A percentile compares a stretch with the other conserved stretches of the same genome.
Evolutionary conservation across 768 basidiomycete species (phyloP).

Genomic region (Suillus sp.): DNA sequence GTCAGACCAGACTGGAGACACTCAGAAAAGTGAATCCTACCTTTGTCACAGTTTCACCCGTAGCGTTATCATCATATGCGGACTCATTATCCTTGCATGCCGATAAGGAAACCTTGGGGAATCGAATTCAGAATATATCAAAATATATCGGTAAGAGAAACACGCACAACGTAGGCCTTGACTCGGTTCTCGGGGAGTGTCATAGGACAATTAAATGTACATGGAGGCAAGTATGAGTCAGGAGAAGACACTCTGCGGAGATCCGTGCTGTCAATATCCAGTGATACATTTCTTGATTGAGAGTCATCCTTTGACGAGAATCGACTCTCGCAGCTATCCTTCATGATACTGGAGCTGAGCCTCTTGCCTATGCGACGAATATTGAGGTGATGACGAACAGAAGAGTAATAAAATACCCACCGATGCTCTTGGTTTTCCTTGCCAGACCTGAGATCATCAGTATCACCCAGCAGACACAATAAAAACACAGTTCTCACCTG

Average conservation of each 20-base stretch:
- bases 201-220: constrained; percentile 26
- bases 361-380: background rate
- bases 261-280: background rate
- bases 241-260: constrained; percentile 15
- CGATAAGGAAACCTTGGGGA: constrained; percentile 29
- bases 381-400: background rate
- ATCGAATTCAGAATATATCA: constrained; percentile 4
- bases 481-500: background rate
- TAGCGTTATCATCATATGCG: constrained; percentile 25
- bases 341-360: background rate
- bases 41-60: constrained; percentile 25
- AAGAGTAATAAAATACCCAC: background rate
- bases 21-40: constrained; percentile 13
- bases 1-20: background rate
- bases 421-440: background rate
- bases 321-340: background rate
- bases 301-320: constrained; percentile 1
- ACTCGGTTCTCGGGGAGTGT: constrained; percentile 5
- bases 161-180: constrained; percentile 26
- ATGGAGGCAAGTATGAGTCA: constrained; percentile 21
- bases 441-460: background rate
- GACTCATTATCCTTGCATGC: constrained; percentile 30
- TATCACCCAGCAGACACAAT: background rate
- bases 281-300: background rate
- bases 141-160: background rate